Conservation (phyloP, 306 rosid species). For the Lithocarpus polystachyus region DNA sequence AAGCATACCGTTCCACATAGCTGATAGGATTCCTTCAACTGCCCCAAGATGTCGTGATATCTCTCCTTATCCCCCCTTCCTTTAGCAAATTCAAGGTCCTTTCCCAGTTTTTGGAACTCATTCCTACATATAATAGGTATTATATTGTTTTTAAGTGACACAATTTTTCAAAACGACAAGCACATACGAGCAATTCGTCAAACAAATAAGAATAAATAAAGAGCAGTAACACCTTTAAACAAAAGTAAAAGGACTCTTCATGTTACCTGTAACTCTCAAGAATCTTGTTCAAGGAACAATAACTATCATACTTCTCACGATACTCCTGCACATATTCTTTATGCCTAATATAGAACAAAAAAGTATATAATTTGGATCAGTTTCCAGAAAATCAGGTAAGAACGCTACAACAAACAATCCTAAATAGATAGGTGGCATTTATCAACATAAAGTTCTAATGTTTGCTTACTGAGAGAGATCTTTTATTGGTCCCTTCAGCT, state of each 20-base stretch:
- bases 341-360: slow-evolving; percentile 50
- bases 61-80: slow-evolving; percentile 59
- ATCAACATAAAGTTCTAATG: slow-evolving; percentile 13
- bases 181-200: slow-evolving; percentile 12
- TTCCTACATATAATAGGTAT: slow-evolving; percentile 41
- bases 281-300: slow-evolving; percentile 79
- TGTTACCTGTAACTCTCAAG: slow-evolving; percentile 72
- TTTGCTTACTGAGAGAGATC: slow-evolving; percentile 74
- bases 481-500: slow-evolving; percentile 77
- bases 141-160: slow-evolving; percentile 14
- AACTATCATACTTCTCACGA: slow-evolving; percentile 78
- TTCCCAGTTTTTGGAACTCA: slow-evolving; percentile 65
- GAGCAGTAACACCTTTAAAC: slow-evolving; percentile 2
- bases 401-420: slow-evolving; percentile 7
- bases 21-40: slow-evolving; percentile 67
- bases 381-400: slow-evolving; percentile 26
- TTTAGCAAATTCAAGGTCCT: slow-evolving; percentile 54
- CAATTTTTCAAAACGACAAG: slow-evolving; percentile 13
- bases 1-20: slow-evolving; percentile 61
- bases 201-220: slow-evolving; percentile 5
- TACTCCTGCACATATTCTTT: slow-evolving; percentile 87
- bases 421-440: slow-evolving; percentile 4
- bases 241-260: slow-evolving; percentile 1
- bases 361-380: slow-evolving; percentile 14
- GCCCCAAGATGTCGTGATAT: slow-evolving; percentile 48